These are phyloP conservation scores for Diutina scorzettiae DNA, from an alignment of 1,139 yeast genomes.

Conservation along the genomic window DNA sequence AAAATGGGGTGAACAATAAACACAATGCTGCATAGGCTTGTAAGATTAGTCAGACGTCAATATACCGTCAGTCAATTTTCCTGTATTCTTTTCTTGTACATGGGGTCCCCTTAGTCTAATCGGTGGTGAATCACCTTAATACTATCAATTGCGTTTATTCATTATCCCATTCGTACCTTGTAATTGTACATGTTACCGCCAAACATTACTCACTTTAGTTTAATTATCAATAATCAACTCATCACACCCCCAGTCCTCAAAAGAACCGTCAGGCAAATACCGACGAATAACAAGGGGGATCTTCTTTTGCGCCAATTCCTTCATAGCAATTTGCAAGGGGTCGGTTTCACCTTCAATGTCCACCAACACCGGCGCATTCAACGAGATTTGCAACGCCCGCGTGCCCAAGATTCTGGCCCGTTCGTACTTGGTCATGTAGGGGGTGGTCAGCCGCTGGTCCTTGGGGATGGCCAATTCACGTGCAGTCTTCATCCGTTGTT, in stretches of 20 bases:
- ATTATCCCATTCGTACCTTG: too few relatives aligned
- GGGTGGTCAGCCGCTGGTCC: constrained; percentile 86
- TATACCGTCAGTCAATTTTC: too few relatives aligned
- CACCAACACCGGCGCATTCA: constrained; percentile 96
- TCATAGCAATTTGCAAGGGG: constrained; percentile 97
- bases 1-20: background rate
- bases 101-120: too few relatives aligned
- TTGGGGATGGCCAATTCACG: constrained; percentile 82
- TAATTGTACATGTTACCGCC: too few relatives aligned
- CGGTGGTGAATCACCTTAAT: too few relatives aligned
- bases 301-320: constrained; percentile 87
- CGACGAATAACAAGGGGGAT: constrained; percentile 93
- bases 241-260: constrained; percentile 98
- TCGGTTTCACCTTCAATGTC: constrained; percentile 98
- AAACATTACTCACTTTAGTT: background rate
- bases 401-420: constrained; percentile 95
- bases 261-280: constrained; percentile 92
- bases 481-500: constrained; percentile 48
- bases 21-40: background rate
- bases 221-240: constrained; percentile 85
- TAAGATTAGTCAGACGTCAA: too few relatives aligned
- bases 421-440: constrained; percentile 97
- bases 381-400: constrained; percentile 88
- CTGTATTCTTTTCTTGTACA: too few relatives aligned
- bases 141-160: too few relatives aligned